A percentile compares a stretch with the other conserved stretches of the same genome.
Evolutionary conservation across 139 green algal genomes (phyloP).

Genomic region (Chlamydomonas incerta): DNA sequence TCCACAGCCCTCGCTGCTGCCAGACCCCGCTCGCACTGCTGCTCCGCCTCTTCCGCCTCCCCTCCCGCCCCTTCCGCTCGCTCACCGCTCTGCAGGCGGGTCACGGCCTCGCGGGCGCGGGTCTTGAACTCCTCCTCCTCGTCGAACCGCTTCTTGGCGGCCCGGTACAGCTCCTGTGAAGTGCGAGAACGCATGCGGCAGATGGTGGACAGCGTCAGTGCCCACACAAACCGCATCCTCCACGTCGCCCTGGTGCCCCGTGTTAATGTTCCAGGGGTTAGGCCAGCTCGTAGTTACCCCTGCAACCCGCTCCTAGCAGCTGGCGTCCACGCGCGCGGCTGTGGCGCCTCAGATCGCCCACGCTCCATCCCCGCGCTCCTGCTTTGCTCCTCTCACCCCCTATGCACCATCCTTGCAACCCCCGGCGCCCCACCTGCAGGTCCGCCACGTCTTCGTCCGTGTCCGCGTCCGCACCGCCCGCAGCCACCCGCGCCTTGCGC

Average conservation of each 20-base stretch:
- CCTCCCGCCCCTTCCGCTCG: neutral
- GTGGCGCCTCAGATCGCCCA: too few species aligned
- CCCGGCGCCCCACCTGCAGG: constrained; percentile 64
- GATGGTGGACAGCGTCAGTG: too few species aligned
- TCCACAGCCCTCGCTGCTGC: neutral
- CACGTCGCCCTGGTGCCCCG: too few species aligned
- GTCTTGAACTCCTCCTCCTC: constrained; percentile 97
- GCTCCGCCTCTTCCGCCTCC: neutral
- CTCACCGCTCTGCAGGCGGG: constrained; percentile 84
- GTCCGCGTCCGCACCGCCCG: constrained; percentile 65
- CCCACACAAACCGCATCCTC: too few species aligned
- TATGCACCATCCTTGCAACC: neutral
- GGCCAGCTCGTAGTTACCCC: too few species aligned
- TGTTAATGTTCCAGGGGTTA: too few species aligned
- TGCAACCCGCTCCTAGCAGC: too few species aligned
- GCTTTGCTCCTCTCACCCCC: neutral
- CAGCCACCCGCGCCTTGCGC: constrained; percentile 55
- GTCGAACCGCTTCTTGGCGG: constrained; percentile 94
- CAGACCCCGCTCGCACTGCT: neutral
- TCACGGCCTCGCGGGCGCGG: constrained; percentile 88
- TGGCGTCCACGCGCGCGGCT: too few species aligned
- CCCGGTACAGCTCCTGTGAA: constrained; percentile 57
- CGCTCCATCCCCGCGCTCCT: too few species aligned
- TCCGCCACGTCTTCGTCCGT: constrained; percentile 81
- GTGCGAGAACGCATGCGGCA: neutral